A percentile compares a stretch with the other conserved stretches of the same genome.
These are phyloP conservation scores for Diaporthe nobilis DNA, from an alignment of 2,329 filamentous ascomycete genomes.

Conservation along the genomic window DNA sequence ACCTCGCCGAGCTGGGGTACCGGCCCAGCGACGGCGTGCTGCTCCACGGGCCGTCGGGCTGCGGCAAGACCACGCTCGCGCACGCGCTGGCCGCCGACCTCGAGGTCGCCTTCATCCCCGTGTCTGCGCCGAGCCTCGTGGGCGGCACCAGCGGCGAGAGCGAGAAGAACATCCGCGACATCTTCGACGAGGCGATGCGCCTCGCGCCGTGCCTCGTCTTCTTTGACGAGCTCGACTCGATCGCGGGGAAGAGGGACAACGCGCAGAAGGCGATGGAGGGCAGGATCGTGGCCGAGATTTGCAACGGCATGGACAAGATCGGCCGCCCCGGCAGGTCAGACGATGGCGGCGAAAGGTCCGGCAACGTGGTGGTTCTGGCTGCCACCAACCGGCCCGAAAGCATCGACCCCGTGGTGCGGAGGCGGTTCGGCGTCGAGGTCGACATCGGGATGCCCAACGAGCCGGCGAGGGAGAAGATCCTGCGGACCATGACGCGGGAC, in stretches of 20 bases:
- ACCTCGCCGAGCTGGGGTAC: slow-evolving; percentile 75
- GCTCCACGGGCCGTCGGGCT: slow-evolving; percentile 86
- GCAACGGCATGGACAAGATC: slow-evolving; percentile 89
- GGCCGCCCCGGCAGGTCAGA: slow-evolving; percentile 84
- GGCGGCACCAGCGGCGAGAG: slow-evolving; percentile 92
- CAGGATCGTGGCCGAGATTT: slow-evolving; percentile 85
- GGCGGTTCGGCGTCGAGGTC: slow-evolving; percentile 86
- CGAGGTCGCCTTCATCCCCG: slow-evolving; percentile 83
- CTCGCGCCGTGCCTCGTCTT: slow-evolving; percentile 92
- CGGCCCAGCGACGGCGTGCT: slow-evolving; percentile 82
- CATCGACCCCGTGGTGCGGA: slow-evolving; percentile 81
- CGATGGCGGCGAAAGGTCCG: slow-evolving; percentile 80
- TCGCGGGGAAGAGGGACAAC: slow-evolving; percentile 87
- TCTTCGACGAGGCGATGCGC: slow-evolving; percentile 89
- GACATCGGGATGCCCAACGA: slow-evolving; percentile 91
- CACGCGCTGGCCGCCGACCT: slow-evolving; percentile 83
- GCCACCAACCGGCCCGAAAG: slow-evolving; percentile 92
- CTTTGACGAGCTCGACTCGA: slow-evolving; percentile 92
- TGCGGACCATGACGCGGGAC: slow-evolving; percentile 79
- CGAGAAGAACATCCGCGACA: slow-evolving; percentile 86
- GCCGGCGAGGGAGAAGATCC: slow-evolving; percentile 80
- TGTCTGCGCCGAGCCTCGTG: slow-evolving; percentile 86
- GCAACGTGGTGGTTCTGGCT: slow-evolving; percentile 89
- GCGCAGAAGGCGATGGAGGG: slow-evolving; percentile 92
- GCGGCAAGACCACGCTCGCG: slow-evolving; percentile 88